Evolutionary conservation across 2,329 filamentous ascomycete genomes (phyloP).

Genomic region (Penicillium psychrosexuale): DNA sequence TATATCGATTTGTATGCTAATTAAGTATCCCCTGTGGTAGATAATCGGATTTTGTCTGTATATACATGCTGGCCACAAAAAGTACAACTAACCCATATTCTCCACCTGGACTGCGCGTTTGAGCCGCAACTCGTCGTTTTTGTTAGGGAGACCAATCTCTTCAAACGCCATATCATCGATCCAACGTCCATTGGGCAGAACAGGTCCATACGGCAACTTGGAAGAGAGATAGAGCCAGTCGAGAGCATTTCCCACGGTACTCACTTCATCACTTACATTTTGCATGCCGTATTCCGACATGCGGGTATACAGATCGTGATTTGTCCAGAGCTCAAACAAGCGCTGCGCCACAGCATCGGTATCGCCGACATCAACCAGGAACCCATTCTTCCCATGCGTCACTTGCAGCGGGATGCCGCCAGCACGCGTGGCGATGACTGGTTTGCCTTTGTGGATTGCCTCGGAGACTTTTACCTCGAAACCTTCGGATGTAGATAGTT

Average conservation of each 20-base stretch:
- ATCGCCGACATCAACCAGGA: slow-evolving; percentile 69
- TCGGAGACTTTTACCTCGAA: slow-evolving; percentile 88
- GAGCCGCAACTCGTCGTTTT: slow-evolving; percentile 59
- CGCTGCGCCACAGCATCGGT: slow-evolving; percentile 66
- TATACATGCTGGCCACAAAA: neutral
- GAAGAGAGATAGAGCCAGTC: slow-evolving; percentile 75
- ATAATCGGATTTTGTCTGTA: neutral
- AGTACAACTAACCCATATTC: slow-evolving; percentile 22
- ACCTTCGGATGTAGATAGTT: slow-evolving; percentile 76
- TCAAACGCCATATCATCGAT: slow-evolving; percentile 71
- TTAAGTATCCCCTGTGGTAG: neutral
- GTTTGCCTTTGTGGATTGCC: slow-evolving; percentile 74
- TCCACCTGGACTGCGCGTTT: slow-evolving; percentile 32
- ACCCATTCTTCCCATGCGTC: slow-evolving; percentile 68
- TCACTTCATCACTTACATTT: slow-evolving; percentile 76
- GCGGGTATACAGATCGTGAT: slow-evolving; percentile 60
- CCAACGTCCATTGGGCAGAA: slow-evolving; percentile 63
- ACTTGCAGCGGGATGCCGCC: slow-evolving; percentile 82
- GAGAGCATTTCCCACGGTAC: slow-evolving; percentile 74
- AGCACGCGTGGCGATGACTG: slow-evolving; percentile 69
- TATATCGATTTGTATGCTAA: neutral
- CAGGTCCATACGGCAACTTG: slow-evolving; percentile 57
- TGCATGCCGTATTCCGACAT: slow-evolving; percentile 64
- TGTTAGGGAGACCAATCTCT: slow-evolving; percentile 59
- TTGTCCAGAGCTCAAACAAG: slow-evolving; percentile 63